A percentile compares a stretch with the other conserved stretches of the same genome.
Evolutionary conservation across 2,329 filamentous ascomycete genomes (phyloP).

Genomic region (Ustulina deusta): DNA sequence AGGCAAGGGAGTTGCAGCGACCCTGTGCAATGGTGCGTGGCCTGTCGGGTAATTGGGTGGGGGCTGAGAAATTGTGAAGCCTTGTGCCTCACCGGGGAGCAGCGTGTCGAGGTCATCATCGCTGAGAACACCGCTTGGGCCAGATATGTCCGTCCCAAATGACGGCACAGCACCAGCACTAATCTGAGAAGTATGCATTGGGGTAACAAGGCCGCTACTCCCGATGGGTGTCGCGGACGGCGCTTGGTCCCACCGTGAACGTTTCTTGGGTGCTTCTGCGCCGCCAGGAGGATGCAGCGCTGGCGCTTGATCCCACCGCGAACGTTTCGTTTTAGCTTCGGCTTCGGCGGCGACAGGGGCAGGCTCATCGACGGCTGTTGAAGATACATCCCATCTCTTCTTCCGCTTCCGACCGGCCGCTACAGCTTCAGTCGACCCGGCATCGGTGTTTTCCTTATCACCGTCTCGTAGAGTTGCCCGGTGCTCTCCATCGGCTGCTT

Average conservation of each 20-base stretch:
- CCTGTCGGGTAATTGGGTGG: constrained; percentile 92
- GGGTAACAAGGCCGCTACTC: constrained; percentile 79
- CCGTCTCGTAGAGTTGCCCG: constrained; percentile 79
- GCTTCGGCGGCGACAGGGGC: constrained; percentile 64
- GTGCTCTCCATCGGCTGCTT: constrained; percentile 71
- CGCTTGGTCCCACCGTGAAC: constrained; percentile 93
- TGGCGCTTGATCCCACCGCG: constrained; percentile 88
- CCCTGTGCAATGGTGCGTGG: constrained; percentile 79
- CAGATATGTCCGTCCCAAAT: constrained; percentile 85
- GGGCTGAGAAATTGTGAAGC: constrained; percentile 91
- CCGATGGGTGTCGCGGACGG: constrained; percentile 82
- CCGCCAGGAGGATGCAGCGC: constrained; percentile 64
- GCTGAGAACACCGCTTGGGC: constrained; percentile 83
- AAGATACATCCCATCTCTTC: constrained; percentile 90
- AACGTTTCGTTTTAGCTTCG: constrained; percentile 77
- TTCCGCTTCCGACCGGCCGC: constrained; percentile 82
- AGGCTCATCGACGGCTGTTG: constrained; percentile 65
- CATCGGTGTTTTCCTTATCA: constrained; percentile 79
- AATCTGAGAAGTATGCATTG: constrained; percentile 77
- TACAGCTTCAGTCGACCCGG: constrained; percentile 73
- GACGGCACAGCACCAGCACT: constrained; percentile 64
- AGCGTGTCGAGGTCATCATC: constrained; percentile 95
- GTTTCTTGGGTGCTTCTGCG: constrained; percentile 73
- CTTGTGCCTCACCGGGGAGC: constrained; percentile 87
- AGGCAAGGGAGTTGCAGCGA: constrained; percentile 79